A percentile compares a stretch with the other conserved stretches of the same genome.
These are phyloP conservation scores for Ceriops zippeliana DNA, from an alignment of 345 rosid genomes.

Conservation along the genomic window DNA sequence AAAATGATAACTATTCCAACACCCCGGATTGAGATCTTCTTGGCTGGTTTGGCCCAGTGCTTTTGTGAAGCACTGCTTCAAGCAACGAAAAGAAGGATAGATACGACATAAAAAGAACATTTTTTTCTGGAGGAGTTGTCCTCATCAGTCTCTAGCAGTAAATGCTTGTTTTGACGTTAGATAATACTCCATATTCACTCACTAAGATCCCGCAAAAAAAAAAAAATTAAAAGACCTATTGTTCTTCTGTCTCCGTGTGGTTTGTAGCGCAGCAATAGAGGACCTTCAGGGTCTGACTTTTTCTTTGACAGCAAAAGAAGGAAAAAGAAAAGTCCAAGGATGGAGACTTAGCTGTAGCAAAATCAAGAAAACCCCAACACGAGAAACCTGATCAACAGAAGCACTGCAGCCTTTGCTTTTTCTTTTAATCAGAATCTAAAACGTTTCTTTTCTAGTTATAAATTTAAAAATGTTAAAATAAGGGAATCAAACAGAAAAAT, in stretches of 20 bases:
- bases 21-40: too few species aligned
- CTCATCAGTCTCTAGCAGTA: slow-evolving; percentile 25
- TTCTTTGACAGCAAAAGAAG: slow-evolving; percentile 48
- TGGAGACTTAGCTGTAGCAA: slow-evolving; percentile 50
- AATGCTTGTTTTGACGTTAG: slow-evolving; percentile 25
- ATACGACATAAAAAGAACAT: background rate
- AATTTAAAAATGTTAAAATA: slow-evolving; percentile 12
- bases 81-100: slow-evolving; percentile 5
- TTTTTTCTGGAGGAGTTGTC: slow-evolving; percentile 26
- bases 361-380: slow-evolving; percentile 26
- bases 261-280: slow-evolving; percentile 16
- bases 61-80: slow-evolving; percentile 12
- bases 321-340: slow-evolving; percentile 36
- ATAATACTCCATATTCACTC: slow-evolving; percentile 3
- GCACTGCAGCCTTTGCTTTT: background rate
- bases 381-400: slow-evolving; percentile 24
- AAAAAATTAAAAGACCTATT: background rate
- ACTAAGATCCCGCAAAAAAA: slow-evolving; percentile 1
- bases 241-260: background rate
- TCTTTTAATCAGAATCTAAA: slow-evolving; percentile 33
- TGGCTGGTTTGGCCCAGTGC: background rate
- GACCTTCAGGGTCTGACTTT: slow-evolving; percentile 30
- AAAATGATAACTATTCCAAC: too few species aligned
- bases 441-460: slow-evolving; percentile 18
- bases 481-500: too few species aligned